These are phyloP conservation scores for Ascochyta clinopodiicola DNA, from an alignment of 2,329 filamentous ascomycete species.

Conservation along the genomic window DNA sequence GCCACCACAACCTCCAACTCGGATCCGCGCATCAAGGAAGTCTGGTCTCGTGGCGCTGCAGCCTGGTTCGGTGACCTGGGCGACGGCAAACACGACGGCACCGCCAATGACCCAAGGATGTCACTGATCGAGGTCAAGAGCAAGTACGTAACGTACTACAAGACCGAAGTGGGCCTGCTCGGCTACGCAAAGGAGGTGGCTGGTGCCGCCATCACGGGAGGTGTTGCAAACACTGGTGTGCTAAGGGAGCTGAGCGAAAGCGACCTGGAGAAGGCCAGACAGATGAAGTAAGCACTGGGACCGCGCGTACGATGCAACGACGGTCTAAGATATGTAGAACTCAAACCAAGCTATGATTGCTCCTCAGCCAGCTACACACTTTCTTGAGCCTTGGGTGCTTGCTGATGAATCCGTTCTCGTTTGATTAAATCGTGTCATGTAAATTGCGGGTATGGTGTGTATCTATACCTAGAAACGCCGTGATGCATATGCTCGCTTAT, in stretches of 20 bases:
- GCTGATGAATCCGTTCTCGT: no score
- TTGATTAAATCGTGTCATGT: conserved; percentile 1
- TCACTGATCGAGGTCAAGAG: conserved; percentile 49
- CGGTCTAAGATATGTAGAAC: conserved; percentile 5
- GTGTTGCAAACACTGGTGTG: conserved; percentile 50
- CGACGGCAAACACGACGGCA: conserved; percentile 57
- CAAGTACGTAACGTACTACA: conserved; percentile 50
- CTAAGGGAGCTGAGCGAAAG: conserved; percentile 57
- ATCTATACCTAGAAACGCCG: conserved; percentile 11
- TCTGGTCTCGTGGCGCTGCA: conserved; percentile 49
- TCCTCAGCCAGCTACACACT: no score
- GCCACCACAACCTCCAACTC: conserved; percentile 50
- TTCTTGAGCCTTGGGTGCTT: no score
- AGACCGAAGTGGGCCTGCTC: conserved; percentile 42
- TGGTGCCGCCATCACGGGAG: conserved; percentile 46
- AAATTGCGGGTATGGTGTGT: conserved; percentile 28
- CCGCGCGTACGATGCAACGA: not conserved
- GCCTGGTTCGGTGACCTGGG: conserved; percentile 61
- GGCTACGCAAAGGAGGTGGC: conserved; percentile 52
- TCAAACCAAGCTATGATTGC: conserved; percentile 3
- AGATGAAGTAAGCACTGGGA: conserved; percentile 21
- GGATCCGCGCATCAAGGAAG: conserved; percentile 58
- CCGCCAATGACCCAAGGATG: conserved; percentile 57
- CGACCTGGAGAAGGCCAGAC: conserved; percentile 53
- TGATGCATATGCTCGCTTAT: conserved; percentile 20